Conservation (phyloP, 305 asterid genomes). For the Fraxinus angustifolia region DNA sequence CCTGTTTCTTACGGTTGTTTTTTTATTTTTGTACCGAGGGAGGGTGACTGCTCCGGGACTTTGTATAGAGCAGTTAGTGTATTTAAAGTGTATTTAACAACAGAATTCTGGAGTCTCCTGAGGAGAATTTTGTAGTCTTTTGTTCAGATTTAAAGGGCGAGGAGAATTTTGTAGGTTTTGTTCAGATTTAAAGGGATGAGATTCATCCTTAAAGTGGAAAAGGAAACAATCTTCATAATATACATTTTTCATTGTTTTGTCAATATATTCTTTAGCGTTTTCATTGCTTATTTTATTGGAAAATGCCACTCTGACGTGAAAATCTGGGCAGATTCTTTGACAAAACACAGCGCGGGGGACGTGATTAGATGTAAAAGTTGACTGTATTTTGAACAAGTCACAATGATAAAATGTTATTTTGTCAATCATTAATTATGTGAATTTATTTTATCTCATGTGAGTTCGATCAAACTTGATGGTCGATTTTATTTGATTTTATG, state of each 20-base stretch:
- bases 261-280: not conserved
- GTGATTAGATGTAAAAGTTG: too few relatives aligned
- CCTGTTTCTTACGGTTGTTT: not conserved
- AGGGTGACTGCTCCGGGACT: conserved; percentile 35
- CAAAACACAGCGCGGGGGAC: too few relatives aligned
- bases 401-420: too few relatives aligned
- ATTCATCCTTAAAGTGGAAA: conserved; percentile 9
- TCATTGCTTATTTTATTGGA: not conserved
- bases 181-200: conserved; percentile 16
- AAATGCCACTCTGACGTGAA: too few relatives aligned
- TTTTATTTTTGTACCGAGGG: conserved; percentile 7
- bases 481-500: not conserved
- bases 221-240: not conserved
- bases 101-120: conserved; percentile 25
- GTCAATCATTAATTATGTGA: too few relatives aligned
- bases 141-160: conserved; percentile 8
- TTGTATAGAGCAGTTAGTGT: conserved; percentile 43
- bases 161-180: not conserved
- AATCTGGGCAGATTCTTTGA: too few relatives aligned
- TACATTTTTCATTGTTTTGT: not conserved
- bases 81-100: conserved; percentile 11
- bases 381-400: too few relatives aligned
- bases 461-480: not conserved
- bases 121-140: conserved; percentile 32
- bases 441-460: not conserved